Conservation (phyloP, 257 asterid species). For the Phtheirospermum japonicum region DNA sequence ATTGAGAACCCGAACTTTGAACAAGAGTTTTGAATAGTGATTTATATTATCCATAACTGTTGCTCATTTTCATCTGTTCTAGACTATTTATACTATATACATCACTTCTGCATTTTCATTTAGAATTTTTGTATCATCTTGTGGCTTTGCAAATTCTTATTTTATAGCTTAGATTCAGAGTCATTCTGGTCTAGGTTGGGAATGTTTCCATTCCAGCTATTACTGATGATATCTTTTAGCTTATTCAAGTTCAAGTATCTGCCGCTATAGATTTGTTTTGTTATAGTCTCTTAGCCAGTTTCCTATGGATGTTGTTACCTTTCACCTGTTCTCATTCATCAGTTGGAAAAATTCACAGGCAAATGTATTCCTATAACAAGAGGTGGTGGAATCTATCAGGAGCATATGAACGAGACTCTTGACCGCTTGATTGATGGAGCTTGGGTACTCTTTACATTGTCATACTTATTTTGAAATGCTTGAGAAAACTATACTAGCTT, state of each 20-base stretch:
- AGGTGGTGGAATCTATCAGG: conserved; percentile 96
- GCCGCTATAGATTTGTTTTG: conserved; percentile 9
- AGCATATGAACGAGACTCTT: conserved; percentile 95
- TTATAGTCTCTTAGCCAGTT: conserved; percentile 3
- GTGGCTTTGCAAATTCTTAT: conserved; percentile 13
- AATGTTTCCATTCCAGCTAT: conserved; percentile 16
- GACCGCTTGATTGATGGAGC: conserved; percentile 78
- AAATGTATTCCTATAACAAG: conserved; percentile 95
- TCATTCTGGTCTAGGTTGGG: neutral
- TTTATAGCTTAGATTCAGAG: conserved; percentile 11
- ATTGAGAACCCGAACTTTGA: conserved; percentile 4
- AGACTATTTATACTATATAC: neutral
- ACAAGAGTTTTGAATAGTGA: neutral
- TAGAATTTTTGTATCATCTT: neutral
- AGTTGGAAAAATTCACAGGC: conserved; percentile 47
- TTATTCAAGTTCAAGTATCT: conserved; percentile 19
- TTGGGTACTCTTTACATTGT: conserved; percentile 57
- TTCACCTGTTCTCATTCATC: conserved; percentile 15
- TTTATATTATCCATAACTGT: neutral
- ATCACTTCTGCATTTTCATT: neutral
- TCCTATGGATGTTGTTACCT: conserved; percentile 1
- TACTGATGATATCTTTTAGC: neutral
- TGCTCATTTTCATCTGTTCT: neutral
- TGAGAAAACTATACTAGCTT: neutral
- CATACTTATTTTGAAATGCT: conserved; percentile 15